Conservation (phyloP, 176 grass and related monocot species). For the Pharus latifolius region DNA sequence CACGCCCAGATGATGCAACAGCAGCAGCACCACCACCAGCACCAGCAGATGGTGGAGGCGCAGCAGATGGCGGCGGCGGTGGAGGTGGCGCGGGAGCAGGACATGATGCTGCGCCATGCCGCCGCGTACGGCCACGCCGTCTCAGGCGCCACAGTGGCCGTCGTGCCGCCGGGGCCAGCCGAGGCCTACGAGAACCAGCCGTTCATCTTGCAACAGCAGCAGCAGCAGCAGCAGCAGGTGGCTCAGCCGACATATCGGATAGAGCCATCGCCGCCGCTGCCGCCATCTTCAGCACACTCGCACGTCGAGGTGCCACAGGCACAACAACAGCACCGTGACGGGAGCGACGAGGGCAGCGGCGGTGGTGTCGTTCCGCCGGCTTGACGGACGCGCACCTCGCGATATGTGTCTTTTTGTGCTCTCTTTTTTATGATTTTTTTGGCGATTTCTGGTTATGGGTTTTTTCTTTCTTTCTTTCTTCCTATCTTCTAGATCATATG, state of each 20-base stretch:
- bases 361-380: neutral
- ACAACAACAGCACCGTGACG: conserved; percentile 15
- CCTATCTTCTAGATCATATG: conserved; percentile 24
- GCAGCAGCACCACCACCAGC: conserved; percentile 12
- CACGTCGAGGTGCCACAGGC: conserved; percentile 20
- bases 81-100: conserved; percentile 29
- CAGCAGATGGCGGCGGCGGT: conserved; percentile 29
- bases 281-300: conserved; percentile 33
- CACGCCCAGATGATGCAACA: conserved; percentile 22
- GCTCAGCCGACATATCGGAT: conserved; percentile 23
- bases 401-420: neutral
- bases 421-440: neutral
- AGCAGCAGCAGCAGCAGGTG: neutral
- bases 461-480: too few species aligned
- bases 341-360: conserved; percentile 29
- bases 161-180: conserved; percentile 4
- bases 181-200: conserved; percentile 6
- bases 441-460: conserved; percentile 20
- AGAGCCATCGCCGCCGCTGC: conserved; percentile 31
- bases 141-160: conserved; percentile 13
- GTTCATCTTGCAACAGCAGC: conserved; percentile 25
- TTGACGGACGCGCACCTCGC: neutral
- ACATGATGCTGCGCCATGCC: conserved; percentile 23
- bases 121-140: neutral
- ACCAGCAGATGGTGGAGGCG: conserved; percentile 29